Base-by-base conservation (phyloP, 352 stramenopile genomes). In the Phytophthora tentaculata region DNA sequence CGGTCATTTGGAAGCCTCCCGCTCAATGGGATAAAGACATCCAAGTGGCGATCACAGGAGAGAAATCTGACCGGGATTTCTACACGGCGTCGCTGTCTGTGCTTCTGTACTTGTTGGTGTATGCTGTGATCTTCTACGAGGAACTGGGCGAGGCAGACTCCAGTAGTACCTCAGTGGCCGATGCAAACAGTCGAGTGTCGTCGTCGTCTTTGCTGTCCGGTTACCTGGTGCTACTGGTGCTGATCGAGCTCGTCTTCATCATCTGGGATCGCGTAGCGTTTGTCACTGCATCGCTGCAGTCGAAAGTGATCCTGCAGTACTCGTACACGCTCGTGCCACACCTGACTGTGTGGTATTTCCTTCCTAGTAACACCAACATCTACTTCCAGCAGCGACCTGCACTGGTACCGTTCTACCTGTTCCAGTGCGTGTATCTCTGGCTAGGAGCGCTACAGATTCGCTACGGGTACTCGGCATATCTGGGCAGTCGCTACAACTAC, bases 261-360 rank as follows among this genome's bases (percentile, higher is more conserved):
- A 90, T 96, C 24, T 96, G 89, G 89, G 89, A 96, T 67, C 87
- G 89, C 28, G 88, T 93, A 23, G 81, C 88, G 0, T 94, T 90
- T 56, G 83, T 95, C 1, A 91, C 83, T 24, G 73, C 77, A 9
- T 96, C 89, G 26, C 73, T 96, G 8, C 54, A 54, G 29, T 85
- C 82, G 9, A 96, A 96, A 61, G 75, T 96, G 23, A 61, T 84
- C 37, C 73, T 93, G 14, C 89, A 96, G 61, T 95, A 94, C 41
- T 78, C 71, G 22, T 91, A 94, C 62, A 74, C 85, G n/a, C 28
- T 95, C 0, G 29, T 91, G 24, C 63, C 95, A 14, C 88, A 96
- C 53, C 26, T 95, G 53, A 83, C 75, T 13, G 70, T 95, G 22
- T 95, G 86, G 87, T 80, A 89, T 26, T 74, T 95, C 13, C 78